Percentiles rank a stretch among this genome's conserved stretches.
phyloP scores from a whole-genome alignment of 2,329 filamentous ascomycete species.

The Penicillium sp. region DNA sequence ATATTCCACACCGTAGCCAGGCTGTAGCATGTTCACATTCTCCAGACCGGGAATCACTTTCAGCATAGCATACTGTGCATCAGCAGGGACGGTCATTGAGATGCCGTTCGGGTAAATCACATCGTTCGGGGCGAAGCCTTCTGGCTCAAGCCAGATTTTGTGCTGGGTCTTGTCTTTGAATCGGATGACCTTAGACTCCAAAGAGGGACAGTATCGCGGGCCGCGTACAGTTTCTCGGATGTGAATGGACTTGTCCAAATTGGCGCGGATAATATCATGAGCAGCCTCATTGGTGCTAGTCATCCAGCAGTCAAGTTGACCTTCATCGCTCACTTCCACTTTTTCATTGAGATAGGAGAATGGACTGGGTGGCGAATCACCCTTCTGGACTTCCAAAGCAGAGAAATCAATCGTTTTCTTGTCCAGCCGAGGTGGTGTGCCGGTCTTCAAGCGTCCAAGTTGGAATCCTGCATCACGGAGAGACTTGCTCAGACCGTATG shows the following conservation, averaged over 20 bases:
- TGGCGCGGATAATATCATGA: conserved; percentile 80
- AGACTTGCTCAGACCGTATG: conserved; percentile 88
- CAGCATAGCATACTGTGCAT: conserved; percentile 82
- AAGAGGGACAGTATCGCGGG: conserved; percentile 89
- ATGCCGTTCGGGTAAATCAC: conserved; percentile 95
- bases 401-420: conserved; percentile 78
- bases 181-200: conserved; percentile 90
- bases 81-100: conserved; percentile 91
- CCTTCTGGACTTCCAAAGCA: conserved; percentile 69
- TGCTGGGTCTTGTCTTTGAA: conserved; percentile 80
- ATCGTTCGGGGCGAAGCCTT: conserved; percentile 81
- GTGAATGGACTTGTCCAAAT: conserved; percentile 94
- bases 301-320: conserved; percentile 82
- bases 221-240: conserved; percentile 94
- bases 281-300: conserved; percentile 83
- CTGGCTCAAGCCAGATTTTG: conserved; percentile 95
- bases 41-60: conserved; percentile 86
- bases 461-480: conserved; percentile 84
- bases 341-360: conserved; percentile 86
- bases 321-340: conserved; percentile 67
- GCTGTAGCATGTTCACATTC: conserved; percentile 85
- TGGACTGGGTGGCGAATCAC: conserved; percentile 81
- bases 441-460: conserved; percentile 89
- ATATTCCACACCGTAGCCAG: conserved; percentile 96
- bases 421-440: conserved; percentile 86